Evolutionary conservation across 768 basidiomycete species (phyloP).

Genomic region (Auriculariales sp.): DNA sequence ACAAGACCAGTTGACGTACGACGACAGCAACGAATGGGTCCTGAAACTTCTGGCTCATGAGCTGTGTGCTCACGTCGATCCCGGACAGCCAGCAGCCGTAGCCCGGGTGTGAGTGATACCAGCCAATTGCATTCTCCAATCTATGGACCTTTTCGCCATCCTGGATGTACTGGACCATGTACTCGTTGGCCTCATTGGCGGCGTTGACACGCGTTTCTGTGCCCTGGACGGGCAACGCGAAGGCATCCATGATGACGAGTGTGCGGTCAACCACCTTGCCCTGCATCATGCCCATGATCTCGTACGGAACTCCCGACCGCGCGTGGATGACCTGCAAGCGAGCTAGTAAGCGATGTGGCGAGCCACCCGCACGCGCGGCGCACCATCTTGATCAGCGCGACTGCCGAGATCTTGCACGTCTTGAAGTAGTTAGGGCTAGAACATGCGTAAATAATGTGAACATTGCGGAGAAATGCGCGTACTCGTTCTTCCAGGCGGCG

Average conservation of each 20-base stretch:
- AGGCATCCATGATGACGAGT: slow-evolving; percentile 89
- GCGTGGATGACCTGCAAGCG: slow-evolving; percentile 38
- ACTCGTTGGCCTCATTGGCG: slow-evolving; percentile 37
- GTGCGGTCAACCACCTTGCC: slow-evolving; percentile 98
- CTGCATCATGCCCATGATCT: slow-evolving; percentile 97
- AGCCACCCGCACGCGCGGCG: neutral
- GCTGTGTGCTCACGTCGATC: slow-evolving; percentile 95
- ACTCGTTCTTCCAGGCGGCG: slow-evolving; percentile 84
- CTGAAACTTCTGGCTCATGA: slow-evolving; percentile 26
- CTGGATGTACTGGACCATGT: neutral
- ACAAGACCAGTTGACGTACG: neutral
- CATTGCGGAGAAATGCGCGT: slow-evolving; percentile 5
- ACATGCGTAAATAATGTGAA: neutral
- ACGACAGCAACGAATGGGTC: slow-evolving; percentile 16
- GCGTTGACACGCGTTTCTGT: slow-evolving; percentile 97
- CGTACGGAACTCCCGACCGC: slow-evolving; percentile 96
- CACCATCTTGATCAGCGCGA: slow-evolving; percentile 36
- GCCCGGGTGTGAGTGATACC: slow-evolving; percentile 99
- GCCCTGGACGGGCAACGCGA: slow-evolving; percentile 97
- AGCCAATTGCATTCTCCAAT: slow-evolving; percentile 96
- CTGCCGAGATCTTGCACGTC: slow-evolving; percentile 29
- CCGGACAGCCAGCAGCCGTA: slow-evolving; percentile 99
- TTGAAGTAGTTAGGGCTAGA: slow-evolving; percentile 30
- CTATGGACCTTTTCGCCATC: slow-evolving; percentile 23
- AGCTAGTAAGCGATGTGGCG: neutral